These are phyloP conservation scores for Saccharomycopsis sp. DNA, from an alignment of 805 yeast species.

Conservation along the genomic window DNA sequence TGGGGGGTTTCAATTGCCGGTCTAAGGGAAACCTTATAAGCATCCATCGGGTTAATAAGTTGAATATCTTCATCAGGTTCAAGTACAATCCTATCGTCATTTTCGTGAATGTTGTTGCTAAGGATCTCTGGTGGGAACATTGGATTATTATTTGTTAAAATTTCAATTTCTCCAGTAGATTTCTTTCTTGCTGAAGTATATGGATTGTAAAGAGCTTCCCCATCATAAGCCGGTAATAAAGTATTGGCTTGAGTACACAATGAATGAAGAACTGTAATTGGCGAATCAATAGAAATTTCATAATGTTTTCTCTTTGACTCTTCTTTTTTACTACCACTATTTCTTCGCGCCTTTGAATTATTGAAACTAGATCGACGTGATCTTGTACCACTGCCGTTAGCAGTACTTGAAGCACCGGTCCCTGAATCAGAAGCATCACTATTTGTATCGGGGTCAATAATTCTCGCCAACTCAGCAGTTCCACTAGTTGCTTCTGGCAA, in stretches of 20 bases:
- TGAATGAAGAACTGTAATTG: slow-evolving; percentile 74
- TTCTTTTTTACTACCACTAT: slow-evolving; percentile 5
- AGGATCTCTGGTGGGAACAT: slow-evolving; percentile 21
- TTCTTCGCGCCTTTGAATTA: slow-evolving; percentile 23
- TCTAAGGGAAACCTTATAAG: background rate
- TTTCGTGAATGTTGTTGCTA: background rate
- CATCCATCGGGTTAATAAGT: slow-evolving; percentile 22
- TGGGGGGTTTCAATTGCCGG: background rate
- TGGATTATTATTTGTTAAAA: slow-evolving; percentile 18
- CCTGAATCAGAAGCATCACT: slow-evolving; percentile 3
- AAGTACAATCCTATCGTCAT: slow-evolving; percentile 1
- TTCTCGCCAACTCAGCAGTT: background rate
- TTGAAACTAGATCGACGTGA: slow-evolving; percentile 12
- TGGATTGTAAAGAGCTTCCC: slow-evolving; percentile 15
- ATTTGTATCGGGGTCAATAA: background rate
- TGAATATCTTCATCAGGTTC: slow-evolving; percentile 20
- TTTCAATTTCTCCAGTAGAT: slow-evolving; percentile 17
- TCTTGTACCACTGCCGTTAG: background rate
- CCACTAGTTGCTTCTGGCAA: background rate
- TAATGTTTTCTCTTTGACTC: slow-evolving; percentile 62
- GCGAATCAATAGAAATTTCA: slow-evolving; percentile 92
- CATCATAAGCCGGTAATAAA: slow-evolving; percentile 63
- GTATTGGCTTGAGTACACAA: slow-evolving; percentile 78
- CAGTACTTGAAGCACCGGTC: background rate
- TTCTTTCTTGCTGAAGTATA: slow-evolving; percentile 17